Evolutionary conservation across 1,284 basidiomycete species (phyloP).

Genomic region (Entoloma clypeatum): DNA sequence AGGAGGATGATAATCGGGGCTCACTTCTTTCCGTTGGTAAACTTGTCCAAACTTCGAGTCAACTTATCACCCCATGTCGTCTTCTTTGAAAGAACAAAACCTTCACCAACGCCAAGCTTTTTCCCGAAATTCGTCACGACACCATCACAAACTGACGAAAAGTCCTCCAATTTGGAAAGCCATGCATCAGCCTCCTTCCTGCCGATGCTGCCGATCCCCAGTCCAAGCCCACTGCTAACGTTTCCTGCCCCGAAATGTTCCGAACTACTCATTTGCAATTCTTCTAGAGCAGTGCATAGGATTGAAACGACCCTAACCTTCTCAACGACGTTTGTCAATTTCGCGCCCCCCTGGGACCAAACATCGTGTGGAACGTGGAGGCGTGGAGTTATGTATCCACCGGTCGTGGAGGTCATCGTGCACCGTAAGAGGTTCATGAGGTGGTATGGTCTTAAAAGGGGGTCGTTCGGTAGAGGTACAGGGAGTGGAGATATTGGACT

Average conservation of each 20-base stretch:
- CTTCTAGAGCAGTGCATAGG: constrained; percentile 71
- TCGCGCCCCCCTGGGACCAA: constrained; percentile 88
- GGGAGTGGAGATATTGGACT: constrained; percentile 75
- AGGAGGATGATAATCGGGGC: constrained; percentile 26
- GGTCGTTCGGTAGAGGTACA: constrained; percentile 62
- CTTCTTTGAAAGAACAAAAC: constrained; percentile 81
- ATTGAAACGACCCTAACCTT: constrained; percentile 85
- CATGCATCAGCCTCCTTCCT: constrained; percentile 71
- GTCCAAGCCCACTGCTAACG: constrained; percentile 66
- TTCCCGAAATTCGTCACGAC: constrained; percentile 83
- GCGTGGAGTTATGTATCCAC: constrained; percentile 84
- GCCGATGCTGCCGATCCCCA: constrained; percentile 67
- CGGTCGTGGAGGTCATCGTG: constrained; percentile 80
- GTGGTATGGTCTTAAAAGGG: constrained; percentile 85
- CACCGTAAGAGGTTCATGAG: constrained; percentile 78
- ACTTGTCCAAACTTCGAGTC: constrained; percentile 81
- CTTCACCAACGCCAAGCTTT: constrained; percentile 85
- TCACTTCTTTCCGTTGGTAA: constrained; percentile 88
- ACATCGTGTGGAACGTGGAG: constrained; percentile 87
- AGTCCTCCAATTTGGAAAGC: constrained; percentile 67
- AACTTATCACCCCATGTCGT: constrained; percentile 81
- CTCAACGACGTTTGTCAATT: constrained; percentile 75
- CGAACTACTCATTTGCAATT: constrained; percentile 61
- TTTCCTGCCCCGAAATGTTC: constrained; percentile 75
- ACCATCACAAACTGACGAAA: constrained; percentile 76